These are phyloP conservation scores for Elsinoe australis DNA, from an alignment of 2,329 filamentous ascomycete species.

Conservation along the genomic window DNA sequence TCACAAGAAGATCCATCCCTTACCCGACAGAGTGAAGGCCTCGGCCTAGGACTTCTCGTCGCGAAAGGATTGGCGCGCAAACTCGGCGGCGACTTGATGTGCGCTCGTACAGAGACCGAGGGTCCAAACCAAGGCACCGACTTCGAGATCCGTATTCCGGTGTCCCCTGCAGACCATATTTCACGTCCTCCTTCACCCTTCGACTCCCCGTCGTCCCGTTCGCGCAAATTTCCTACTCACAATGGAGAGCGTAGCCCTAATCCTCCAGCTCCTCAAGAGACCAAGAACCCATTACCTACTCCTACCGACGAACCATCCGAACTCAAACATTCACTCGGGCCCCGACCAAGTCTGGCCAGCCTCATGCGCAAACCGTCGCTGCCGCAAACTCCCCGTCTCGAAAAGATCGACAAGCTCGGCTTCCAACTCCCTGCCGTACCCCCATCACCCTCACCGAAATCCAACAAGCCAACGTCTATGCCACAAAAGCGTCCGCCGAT, in stretches of 20 bases:
- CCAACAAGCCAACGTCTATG: constrained; percentile 18
- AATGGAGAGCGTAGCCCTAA: background rate
- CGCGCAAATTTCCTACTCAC: background rate
- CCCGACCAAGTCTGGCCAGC: background rate
- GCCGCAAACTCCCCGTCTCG: constrained; percentile 16
- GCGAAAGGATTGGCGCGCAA: constrained; percentile 63
- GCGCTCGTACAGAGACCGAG: constrained; percentile 54
- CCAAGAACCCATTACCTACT: constrained; percentile 14
- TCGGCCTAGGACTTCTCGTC: constrained; percentile 63
- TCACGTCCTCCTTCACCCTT: constrained; percentile 47
- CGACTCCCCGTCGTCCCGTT: constrained; percentile 31
- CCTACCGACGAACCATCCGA: constrained; percentile 17
- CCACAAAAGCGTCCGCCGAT: constrained; percentile 7
- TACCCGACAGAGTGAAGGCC: constrained; percentile 58
- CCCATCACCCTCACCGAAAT: background rate
- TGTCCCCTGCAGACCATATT: constrained; percentile 45
- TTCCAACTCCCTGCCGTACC: constrained; percentile 16
- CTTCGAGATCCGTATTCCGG: constrained; percentile 60
- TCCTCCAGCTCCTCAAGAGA: background rate
- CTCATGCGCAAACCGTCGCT: constrained; percentile 19
- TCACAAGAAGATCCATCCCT: constrained; percentile 61
- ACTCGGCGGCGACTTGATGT: constrained; percentile 59
- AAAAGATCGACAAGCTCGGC: constrained; percentile 14
- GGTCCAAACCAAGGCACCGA: constrained; percentile 57
- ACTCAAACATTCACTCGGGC: background rate